A percentile compares a stretch with the other conserved stretches of the same genome.
Conservation (phyloP, 2,329 filamentous ascomycete species). For the Blumeria hordei region DNA sequence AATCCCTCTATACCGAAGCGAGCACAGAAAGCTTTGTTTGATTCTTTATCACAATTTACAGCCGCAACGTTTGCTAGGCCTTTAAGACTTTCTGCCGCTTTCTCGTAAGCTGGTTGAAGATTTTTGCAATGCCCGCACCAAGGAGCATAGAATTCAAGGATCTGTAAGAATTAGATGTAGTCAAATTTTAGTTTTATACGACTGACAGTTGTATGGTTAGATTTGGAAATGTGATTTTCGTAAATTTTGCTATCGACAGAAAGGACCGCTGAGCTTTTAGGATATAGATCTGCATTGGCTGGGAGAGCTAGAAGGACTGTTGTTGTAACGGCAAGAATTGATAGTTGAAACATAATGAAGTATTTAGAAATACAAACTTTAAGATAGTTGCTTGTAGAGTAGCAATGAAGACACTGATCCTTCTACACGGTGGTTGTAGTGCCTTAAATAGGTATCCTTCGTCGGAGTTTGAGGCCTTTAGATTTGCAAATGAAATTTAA, state of each 20-base stretch:
- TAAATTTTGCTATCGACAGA: conserved; percentile 62
- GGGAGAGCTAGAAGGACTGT: conserved; percentile 42
- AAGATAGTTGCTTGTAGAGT: no score
- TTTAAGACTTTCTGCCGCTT: conserved; percentile 69
- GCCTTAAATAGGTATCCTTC: no score
- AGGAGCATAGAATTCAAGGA: conserved; percentile 76
- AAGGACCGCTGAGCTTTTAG: conserved; percentile 67
- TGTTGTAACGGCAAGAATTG: conserved; percentile 25
- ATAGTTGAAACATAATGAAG: conserved; percentile 26
- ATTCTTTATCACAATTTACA: conserved; percentile 81
- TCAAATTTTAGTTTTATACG: not conserved
- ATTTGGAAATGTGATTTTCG: conserved; percentile 59
- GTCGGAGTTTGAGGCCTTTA: no score
- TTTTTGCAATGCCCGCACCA: conserved; percentile 97
- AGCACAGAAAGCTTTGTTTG: conserved; percentile 72
- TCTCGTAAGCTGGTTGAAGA: conserved; percentile 87
- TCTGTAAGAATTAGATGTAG: conserved; percentile 17
- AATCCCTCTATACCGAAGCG: conserved; percentile 79
- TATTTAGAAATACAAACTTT: no score
- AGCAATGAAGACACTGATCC: no score
- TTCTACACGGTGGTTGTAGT: no score
- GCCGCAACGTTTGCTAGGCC: conserved; percentile 88
- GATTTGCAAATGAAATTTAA: no score
- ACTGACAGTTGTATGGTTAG: conserved; percentile 74
- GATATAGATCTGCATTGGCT: conserved; percentile 49